Evolutionary conservation across 805 yeast species (phyloP).

Genomic region (Metschnikowia gelsemii): DNA sequence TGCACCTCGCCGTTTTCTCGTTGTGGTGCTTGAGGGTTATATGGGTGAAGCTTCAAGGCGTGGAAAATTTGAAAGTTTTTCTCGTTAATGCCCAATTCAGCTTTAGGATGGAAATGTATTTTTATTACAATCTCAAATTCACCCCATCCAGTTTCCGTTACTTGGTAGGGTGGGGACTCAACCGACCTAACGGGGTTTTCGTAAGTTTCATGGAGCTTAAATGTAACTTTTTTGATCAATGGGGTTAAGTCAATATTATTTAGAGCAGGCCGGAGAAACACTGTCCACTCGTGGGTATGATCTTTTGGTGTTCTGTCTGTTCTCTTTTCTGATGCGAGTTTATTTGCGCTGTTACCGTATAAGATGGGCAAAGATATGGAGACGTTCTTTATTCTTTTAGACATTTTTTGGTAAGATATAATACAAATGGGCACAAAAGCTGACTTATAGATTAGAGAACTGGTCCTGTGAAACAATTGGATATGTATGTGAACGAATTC

Average conservation of each 20-base stretch:
- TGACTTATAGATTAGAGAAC: too few species aligned
- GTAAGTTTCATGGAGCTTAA: constrained; percentile 93
- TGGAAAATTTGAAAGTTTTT: constrained; percentile 85
- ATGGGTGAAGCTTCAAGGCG: constrained; percentile 89
- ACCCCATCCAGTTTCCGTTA: constrained; percentile 99
- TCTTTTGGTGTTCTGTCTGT: constrained; percentile 69
- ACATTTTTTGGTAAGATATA: constrained; percentile 13
- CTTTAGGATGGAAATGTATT: constrained; percentile 80
- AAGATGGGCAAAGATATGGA: constrained; percentile 75
- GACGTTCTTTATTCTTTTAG: constrained; percentile 28
- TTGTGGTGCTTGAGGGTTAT: constrained; percentile 45
- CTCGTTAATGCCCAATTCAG: constrained; percentile 62
- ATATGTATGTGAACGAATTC: too few species aligned
- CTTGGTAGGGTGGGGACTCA: constrained; percentile 90
- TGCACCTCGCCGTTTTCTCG: constrained; percentile 44
- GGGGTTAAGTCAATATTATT: constrained; percentile 75
- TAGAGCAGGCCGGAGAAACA: constrained; percentile 75
- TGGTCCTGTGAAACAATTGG: too few species aligned
- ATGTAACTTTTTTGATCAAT: constrained; percentile 84
- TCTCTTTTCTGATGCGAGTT: constrained; percentile 48
- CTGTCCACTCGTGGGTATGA: constrained; percentile 96
- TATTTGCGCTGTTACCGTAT: constrained; percentile 79
- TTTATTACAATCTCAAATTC: constrained; percentile 92
- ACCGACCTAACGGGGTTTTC: constrained; percentile 81
- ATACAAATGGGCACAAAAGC: too few species aligned